Percentiles rank a stretch among this genome's conserved stretches.
phyloP scores from a whole-genome alignment of 352 stramenopile species.

The Elongisporangium senticosum region DNA sequence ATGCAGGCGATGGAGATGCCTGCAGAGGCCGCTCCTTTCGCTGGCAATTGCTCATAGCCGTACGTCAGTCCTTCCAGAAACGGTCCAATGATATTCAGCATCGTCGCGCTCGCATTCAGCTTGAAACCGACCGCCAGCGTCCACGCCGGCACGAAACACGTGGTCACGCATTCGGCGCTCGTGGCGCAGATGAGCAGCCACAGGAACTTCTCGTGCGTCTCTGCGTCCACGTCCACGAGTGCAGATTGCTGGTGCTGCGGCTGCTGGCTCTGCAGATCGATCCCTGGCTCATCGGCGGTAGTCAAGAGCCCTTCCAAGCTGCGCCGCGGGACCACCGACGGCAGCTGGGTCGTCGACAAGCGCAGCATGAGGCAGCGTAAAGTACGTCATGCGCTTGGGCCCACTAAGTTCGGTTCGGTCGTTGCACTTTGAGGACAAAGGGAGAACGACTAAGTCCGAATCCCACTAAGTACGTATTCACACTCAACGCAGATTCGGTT shows the following conservation, averaged over 20 bases:
- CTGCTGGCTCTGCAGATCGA: neutral
- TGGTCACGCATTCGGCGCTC: constrained; percentile 71
- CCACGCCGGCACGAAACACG: constrained; percentile 65
- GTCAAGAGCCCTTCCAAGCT: neutral
- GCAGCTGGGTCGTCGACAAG: constrained; percentile 9
- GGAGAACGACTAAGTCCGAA: neutral
- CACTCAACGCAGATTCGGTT: neutral
- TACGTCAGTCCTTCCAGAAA: constrained; percentile 74
- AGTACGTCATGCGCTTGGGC: neutral
- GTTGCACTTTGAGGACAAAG: neutral
- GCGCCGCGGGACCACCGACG: neutral
- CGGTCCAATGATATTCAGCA: constrained; percentile 66
- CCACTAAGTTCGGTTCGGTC: neutral
- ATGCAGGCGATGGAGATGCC: constrained; percentile 32
- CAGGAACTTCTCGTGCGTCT: constrained; percentile 42
- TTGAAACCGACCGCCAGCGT: constrained; percentile 22
- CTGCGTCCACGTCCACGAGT: constrained; percentile 1
- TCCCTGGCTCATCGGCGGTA: constrained; percentile 1
- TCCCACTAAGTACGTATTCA: too few species aligned
- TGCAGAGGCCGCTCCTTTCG: constrained; percentile 8
- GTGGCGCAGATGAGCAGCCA: constrained; percentile 68
- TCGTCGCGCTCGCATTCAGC: constrained; percentile 61
- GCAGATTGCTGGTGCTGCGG: neutral
- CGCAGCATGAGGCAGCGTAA: constrained; percentile 14
- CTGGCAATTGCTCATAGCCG: constrained; percentile 40